These are phyloP conservation scores for Begonia loranthoides DNA, from an alignment of 306 rosid species.

Conservation along the genomic window DNA sequence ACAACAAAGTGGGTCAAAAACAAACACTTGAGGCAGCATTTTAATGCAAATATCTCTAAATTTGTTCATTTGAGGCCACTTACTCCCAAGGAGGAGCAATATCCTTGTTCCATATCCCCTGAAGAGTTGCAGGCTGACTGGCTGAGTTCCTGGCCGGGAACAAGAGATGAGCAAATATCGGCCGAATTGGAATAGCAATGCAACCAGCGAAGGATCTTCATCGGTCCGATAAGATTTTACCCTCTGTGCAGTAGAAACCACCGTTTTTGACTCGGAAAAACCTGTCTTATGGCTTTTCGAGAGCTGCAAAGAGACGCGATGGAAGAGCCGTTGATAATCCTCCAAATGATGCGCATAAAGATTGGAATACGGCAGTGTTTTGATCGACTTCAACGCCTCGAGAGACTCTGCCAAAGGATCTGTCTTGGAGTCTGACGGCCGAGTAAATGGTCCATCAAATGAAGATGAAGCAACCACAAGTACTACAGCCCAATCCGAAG, in stretches of 20 bases:
- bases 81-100: conserved; percentile 82
- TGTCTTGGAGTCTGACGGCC: conserved; percentile 64
- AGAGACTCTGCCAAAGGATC: conserved; percentile 60
- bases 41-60: no score
- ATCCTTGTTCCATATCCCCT: conserved; percentile 90
- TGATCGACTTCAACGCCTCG: conserved; percentile 27
- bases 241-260: conserved; percentile 68
- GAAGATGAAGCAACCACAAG: conserved; percentile 69
- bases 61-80: no score
- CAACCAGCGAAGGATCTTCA: conserved; percentile 89
- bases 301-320: conserved; percentile 77
- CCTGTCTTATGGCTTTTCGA: conserved; percentile 23
- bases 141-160: conserved; percentile 86
- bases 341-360: conserved; percentile 56
- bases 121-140: conserved; percentile 66
- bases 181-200: conserved; percentile 84
- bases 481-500: conserved; percentile 65
- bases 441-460: conserved; percentile 60
- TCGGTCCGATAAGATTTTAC: conserved; percentile 62
- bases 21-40: background rate
- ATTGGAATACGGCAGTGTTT: conserved; percentile 37
- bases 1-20: conserved; percentile 10
- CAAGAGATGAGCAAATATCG: conserved; percentile 78
- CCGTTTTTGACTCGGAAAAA: conserved; percentile 13
- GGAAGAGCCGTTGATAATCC: conserved; percentile 73